Evolutionary conservation across 257 asterid species (phyloP).

Genomic region (Cynanchum wilfordii): DNA sequence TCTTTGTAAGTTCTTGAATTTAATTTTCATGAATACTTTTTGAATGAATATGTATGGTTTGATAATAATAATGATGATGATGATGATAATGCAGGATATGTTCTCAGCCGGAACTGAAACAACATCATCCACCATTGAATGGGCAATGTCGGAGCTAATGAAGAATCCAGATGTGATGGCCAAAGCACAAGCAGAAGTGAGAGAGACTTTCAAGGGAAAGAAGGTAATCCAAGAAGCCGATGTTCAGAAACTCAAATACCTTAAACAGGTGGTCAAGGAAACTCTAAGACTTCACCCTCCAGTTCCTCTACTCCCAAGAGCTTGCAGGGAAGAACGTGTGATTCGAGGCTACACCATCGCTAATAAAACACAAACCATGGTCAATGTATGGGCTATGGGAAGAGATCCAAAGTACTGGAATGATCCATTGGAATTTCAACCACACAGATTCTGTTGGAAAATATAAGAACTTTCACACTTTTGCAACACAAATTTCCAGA

Average conservation of each 20-base stretch:
- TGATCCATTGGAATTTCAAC: neutral
- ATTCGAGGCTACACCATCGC: slow-evolving; percentile 6
- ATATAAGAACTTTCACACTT: too few relatives aligned
- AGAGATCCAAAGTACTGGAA: slow-evolving; percentile 3
- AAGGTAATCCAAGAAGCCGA: slow-evolving; percentile 2
- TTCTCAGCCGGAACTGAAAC: slow-evolving; percentile 13
- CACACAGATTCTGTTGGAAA: neutral
- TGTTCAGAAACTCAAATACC: slow-evolving; percentile 1
- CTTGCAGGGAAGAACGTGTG: slow-evolving; percentile 9
- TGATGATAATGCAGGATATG: too few relatives aligned
- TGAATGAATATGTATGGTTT: too few relatives aligned
- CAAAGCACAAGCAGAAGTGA: slow-evolving; percentile 8
- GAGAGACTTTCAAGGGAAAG: neutral
- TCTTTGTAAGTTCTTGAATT: slow-evolving; percentile 27
- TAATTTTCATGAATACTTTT: too few relatives aligned
- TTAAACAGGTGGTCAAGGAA: neutral
- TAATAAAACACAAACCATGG: neutral
- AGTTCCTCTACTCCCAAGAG: slow-evolving; percentile 11
- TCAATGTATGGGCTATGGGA: slow-evolving; percentile 15
- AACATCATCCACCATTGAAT: neutral
- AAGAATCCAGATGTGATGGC: slow-evolving; percentile 15
- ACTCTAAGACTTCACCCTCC: too few relatives aligned
- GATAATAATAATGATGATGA: too few relatives aligned
- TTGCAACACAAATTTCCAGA: too few relatives aligned
- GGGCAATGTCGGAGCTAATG: slow-evolving; percentile 17